Conservation (phyloP, 768 basidiomycete species). For the Paxillus ammoniavirescens region DNA sequence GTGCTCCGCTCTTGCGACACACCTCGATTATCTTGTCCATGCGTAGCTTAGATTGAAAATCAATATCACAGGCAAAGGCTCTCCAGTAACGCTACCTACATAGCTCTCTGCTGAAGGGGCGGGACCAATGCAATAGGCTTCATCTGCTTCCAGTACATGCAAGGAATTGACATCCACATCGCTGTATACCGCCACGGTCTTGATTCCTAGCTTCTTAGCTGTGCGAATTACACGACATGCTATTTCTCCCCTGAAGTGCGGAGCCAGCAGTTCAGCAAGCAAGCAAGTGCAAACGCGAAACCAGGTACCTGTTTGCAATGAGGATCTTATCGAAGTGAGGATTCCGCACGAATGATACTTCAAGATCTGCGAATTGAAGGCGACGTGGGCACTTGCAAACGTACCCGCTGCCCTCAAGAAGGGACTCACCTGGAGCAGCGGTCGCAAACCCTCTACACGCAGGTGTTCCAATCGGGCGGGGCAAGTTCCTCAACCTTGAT, state of each 20-base stretch:
- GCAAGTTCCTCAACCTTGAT: not conserved
- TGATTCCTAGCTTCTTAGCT: conserved; percentile 82
- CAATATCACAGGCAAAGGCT: not conserved
- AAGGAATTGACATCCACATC: conserved; percentile 80
- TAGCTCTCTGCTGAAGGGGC: conserved; percentile 88
- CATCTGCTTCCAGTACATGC: conserved; percentile 85
- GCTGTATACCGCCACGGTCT: conserved; percentile 90
- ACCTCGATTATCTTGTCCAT: conserved; percentile 88
- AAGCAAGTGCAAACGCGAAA: not conserved
- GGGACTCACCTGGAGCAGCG: conserved; percentile 14
- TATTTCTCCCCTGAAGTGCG: conserved; percentile 76
- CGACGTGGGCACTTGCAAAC: not conserved
- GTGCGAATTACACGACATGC: conserved; percentile 94
- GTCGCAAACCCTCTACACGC: conserved; percentile 17
- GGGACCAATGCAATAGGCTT: conserved; percentile 93
- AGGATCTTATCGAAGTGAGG: conserved; percentile 89
- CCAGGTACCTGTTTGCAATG: conserved; percentile 77
- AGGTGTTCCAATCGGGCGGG: not conserved
- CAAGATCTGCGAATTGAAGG: not conserved
- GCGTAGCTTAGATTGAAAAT: conserved; percentile 51
- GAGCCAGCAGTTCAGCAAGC: not conserved
- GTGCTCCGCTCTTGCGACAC: conserved; percentile 78
- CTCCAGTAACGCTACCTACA: conserved; percentile 45
- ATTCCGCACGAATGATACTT: conserved; percentile 17
- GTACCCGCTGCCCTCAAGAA: not conserved